These are phyloP conservation scores for Yarrowia divulgata DNA, from an alignment of 805 yeast genomes.

Conservation along the genomic window DNA sequence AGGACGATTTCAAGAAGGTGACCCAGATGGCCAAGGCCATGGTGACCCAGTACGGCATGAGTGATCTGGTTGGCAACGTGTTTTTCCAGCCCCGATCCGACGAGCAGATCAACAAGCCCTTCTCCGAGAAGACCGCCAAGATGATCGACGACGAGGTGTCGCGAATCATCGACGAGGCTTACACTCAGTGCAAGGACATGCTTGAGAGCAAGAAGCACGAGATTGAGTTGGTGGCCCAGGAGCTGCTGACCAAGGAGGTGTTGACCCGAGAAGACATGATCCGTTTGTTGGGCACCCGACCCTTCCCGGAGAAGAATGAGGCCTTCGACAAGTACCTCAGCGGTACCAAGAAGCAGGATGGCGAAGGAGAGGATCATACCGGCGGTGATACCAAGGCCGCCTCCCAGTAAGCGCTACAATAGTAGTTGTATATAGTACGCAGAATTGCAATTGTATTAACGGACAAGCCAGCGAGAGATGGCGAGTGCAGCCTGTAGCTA, in stretches of 20 bases:
- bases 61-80: slow-evolving; percentile 75
- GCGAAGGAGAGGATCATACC: slow-evolving; percentile 21
- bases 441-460: not conserved
- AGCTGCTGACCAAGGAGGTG: slow-evolving; percentile 74
- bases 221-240: slow-evolving; percentile 76
- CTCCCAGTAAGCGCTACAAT: not conserved
- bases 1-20: slow-evolving; percentile 90
- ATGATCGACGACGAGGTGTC: slow-evolving; percentile 74
- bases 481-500: too few species aligned
- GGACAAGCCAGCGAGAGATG: not conserved
- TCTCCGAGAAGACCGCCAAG: slow-evolving; percentile 73
- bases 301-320: slow-evolving; percentile 78
- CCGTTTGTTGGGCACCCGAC: slow-evolving; percentile 75
- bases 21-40: slow-evolving; percentile 87
- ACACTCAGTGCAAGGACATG: slow-evolving; percentile 63
- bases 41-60: slow-evolving; percentile 91
- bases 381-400: slow-evolving; percentile 8
- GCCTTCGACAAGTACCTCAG: slow-evolving; percentile 85
- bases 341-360: slow-evolving; percentile 34
- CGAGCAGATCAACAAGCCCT: slow-evolving; percentile 66
- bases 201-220: slow-evolving; percentile 65
- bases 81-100: slow-evolving; percentile 56
- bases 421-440: slow-evolving; percentile 16
- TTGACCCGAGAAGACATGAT: slow-evolving; percentile 83
- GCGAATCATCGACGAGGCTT: slow-evolving; percentile 69